A percentile compares a stretch with the other conserved stretches of the same genome.
Evolutionary conservation across 805 yeast genomes (phyloP).

Genomic region (Candida berthetii): DNA sequence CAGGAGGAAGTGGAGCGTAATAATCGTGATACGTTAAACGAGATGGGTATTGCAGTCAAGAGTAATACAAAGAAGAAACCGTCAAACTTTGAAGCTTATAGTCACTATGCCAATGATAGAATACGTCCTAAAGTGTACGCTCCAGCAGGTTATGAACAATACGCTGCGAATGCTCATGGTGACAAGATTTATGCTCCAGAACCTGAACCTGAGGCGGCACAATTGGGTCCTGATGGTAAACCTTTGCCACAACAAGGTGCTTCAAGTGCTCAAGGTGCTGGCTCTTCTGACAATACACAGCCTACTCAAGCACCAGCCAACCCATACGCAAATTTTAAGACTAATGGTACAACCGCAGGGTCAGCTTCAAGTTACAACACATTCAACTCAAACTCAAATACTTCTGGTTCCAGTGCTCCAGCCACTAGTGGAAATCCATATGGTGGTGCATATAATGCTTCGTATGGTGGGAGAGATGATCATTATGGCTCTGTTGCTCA

Average conservation of each 20-base stretch:
- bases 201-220: conserved; percentile 7
- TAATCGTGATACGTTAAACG: conserved; percentile 33
- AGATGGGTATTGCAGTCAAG: conserved; percentile 36
- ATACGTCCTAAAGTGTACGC: conserved; percentile 28
- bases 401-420: neutral
- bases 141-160: conserved; percentile 31
- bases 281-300: conserved; percentile 1
- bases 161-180: conserved; percentile 15
- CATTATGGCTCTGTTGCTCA: too few relatives aligned
- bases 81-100: conserved; percentile 42
- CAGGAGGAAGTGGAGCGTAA: conserved; percentile 35
- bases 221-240: conserved; percentile 12
- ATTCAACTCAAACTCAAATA: neutral
- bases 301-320: conserved; percentile 2
- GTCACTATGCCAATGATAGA: conserved; percentile 37
- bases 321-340: conserved; percentile 9
- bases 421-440: conserved; percentile 7
- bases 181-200: conserved; percentile 4
- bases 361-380: neutral
- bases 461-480: too few relatives aligned
- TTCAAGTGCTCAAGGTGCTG: neutral
- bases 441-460: too few relatives aligned
- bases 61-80: conserved; percentile 26
- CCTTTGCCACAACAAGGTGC: neutral
- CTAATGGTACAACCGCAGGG: neutral